Evolutionary conservation across 352 stramenopile genomes (phyloP).

Genomic region (Phytophthora fragariaefolia): DNA sequence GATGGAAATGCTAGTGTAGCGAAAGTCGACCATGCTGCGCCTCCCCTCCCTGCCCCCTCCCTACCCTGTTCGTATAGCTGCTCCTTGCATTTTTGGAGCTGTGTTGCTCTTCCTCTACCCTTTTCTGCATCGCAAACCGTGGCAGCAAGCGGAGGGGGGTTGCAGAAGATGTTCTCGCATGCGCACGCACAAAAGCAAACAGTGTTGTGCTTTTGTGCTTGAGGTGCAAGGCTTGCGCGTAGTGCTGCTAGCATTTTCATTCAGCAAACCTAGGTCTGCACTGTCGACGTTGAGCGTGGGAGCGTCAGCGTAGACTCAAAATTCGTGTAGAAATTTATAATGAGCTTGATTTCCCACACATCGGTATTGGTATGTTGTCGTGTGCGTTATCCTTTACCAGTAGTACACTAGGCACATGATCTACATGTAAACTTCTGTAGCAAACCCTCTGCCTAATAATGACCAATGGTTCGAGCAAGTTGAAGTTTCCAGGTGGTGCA

Average conservation of each 20-base stretch:
- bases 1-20: constrained; percentile 92
- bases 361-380: constrained; percentile 1
- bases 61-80: constrained; percentile 20
- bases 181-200: background rate
- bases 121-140: constrained; percentile 26
- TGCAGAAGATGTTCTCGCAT: constrained; percentile 7
- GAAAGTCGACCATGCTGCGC: constrained; percentile 25
- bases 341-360: constrained; percentile 7
- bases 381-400: too few relatives aligned
- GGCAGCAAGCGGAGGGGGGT: constrained; percentile 6
- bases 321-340: constrained; percentile 26
- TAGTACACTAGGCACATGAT: too few relatives aligned
- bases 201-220: constrained; percentile 2
- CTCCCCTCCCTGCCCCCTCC: constrained; percentile 3
- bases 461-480: constrained; percentile 16
- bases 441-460: too few relatives aligned
- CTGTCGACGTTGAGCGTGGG: background rate
- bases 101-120: constrained; percentile 21
- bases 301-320: constrained; percentile 2
- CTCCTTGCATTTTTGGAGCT: constrained; percentile 21
- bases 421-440: too few relatives aligned
- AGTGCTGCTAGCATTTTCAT: constrained; percentile 6
- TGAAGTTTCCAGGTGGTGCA: constrained; percentile 2
- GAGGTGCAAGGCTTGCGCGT: background rate
- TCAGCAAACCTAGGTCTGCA: background rate